Evolutionary conservation across 2,329 filamentous ascomycete genomes (phyloP).

Genomic region (Fusarium guadeloupense): DNA sequence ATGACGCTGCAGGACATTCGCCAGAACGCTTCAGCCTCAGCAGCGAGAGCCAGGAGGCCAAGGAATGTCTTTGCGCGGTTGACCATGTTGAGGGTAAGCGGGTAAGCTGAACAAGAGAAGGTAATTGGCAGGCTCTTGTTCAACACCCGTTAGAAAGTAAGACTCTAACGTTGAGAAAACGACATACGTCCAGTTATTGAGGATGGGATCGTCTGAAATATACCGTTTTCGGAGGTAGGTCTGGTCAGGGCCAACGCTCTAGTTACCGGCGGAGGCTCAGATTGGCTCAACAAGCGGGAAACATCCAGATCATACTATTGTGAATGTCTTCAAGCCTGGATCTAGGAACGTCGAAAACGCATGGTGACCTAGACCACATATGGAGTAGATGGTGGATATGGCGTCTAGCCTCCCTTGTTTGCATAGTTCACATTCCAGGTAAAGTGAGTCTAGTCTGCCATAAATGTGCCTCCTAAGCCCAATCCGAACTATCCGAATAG

Average conservation of each 20-base stretch:
- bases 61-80: constrained; percentile 12
- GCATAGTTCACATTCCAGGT: constrained; percentile 21
- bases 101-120: constrained; percentile 8
- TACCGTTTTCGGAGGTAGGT: neutral
- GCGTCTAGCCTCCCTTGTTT: constrained; percentile 17
- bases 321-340: constrained; percentile 4
- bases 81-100: constrained; percentile 17
- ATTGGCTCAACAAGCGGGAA: neutral
- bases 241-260: constrained; percentile 3
- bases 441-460: neutral
- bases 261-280: neutral
- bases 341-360: constrained; percentile 11
- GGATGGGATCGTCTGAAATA: constrained; percentile 30
- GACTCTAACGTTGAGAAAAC: neutral
- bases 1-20: constrained; percentile 39
- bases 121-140: constrained; percentile 10
- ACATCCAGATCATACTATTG: constrained; percentile 6
- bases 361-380: constrained; percentile 10
- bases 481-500: constrained; percentile 18
- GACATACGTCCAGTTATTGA: neutral
- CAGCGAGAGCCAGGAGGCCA: constrained; percentile 12
- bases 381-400: neutral
- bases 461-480: constrained; percentile 7
- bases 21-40: constrained; percentile 33
- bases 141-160: constrained; percentile 3